Evolutionary conservation across 805 yeast species (phyloP).

Genomic region (Candida odintsovae): DNA sequence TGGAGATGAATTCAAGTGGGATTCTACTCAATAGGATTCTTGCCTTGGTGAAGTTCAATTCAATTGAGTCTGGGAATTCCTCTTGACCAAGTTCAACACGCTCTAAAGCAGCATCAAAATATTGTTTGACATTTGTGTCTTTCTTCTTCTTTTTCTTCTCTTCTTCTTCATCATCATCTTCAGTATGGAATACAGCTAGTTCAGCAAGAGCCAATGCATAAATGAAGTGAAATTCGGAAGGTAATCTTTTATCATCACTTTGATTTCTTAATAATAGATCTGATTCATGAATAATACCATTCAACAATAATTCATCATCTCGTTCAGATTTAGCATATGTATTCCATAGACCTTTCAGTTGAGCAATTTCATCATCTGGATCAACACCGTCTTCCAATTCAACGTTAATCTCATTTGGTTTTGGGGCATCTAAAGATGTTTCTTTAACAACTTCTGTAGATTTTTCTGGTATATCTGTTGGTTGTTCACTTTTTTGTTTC

Average conservation of each 20-base stretch:
- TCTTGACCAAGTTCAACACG: conserved; percentile 56
- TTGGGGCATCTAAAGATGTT: conserved; percentile 22
- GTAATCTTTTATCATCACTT: conserved; percentile 25
- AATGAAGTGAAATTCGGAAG: conserved; percentile 58
- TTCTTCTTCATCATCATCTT: conserved; percentile 28
- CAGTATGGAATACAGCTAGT: conserved; percentile 50
- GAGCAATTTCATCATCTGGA: conserved; percentile 75
- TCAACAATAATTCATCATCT: conserved; percentile 59
- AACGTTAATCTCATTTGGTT: conserved; percentile 45
- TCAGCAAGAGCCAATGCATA: conserved; percentile 71
- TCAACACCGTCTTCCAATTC: conserved; percentile 67
- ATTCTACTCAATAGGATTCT: conserved; percentile 52
- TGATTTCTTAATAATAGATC: conserved; percentile 60
- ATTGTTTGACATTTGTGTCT: conserved; percentile 41
- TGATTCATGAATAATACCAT: conserved; percentile 91
- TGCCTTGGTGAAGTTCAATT: conserved; percentile 47
- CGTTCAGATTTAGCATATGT: conserved; percentile 52
- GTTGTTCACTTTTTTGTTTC: conserved; percentile 28
- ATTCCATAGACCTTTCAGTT: conserved; percentile 65
- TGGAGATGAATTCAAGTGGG: conserved; percentile 51
- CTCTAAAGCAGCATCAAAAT: conserved; percentile 67
- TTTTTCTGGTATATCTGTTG: conserved; percentile 2
- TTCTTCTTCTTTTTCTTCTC: conserved; percentile 1
- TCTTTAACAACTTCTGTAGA: conserved; percentile 11
- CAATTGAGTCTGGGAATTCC: conserved; percentile 38